These are phyloP conservation scores for Clitoria ternatea DNA, from an alignment of 306 rosid species.

Conservation along the genomic window DNA sequence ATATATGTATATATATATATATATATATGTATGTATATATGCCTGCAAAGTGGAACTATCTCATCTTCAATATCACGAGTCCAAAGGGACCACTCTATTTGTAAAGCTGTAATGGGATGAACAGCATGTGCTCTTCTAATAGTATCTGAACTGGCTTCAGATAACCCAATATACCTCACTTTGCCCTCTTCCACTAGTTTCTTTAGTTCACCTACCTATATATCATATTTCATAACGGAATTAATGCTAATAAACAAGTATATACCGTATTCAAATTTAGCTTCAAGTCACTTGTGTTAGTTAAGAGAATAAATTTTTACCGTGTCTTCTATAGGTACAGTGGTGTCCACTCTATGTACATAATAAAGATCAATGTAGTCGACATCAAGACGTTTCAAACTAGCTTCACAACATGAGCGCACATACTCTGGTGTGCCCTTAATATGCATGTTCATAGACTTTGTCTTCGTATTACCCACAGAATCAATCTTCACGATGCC, in stretches of 20 bases:
- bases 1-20: too few species aligned
- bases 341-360: slow-evolving; percentile 50
- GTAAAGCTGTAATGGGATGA: slow-evolving; percentile 75
- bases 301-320: slow-evolving; percentile 29
- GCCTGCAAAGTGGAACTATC: slow-evolving; percentile 74
- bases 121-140: slow-evolving; percentile 82
- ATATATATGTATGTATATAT: too few species aligned
- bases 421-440: too few species aligned
- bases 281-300: too few species aligned
- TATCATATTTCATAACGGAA: background rate
- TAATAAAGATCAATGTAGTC: slow-evolving; percentile 77
- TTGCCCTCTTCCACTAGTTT: slow-evolving; percentile 82
- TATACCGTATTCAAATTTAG: background rate
- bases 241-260: background rate
- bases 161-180: slow-evolving; percentile 61
- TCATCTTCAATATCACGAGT: slow-evolving; percentile 70
- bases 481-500: too few species aligned
- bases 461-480: too few species aligned
- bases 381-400: slow-evolving; percentile 69
- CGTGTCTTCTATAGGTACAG: slow-evolving; percentile 70
- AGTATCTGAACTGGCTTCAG: slow-evolving; percentile 73
- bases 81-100: slow-evolving; percentile 85
- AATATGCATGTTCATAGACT: too few species aligned
- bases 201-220: slow-evolving; percentile 71
- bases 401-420: too few species aligned